Evolutionary conservation across 2,329 filamentous ascomycete genomes (phyloP).

Genomic region (Fusarium pseudoanthophilum): DNA sequence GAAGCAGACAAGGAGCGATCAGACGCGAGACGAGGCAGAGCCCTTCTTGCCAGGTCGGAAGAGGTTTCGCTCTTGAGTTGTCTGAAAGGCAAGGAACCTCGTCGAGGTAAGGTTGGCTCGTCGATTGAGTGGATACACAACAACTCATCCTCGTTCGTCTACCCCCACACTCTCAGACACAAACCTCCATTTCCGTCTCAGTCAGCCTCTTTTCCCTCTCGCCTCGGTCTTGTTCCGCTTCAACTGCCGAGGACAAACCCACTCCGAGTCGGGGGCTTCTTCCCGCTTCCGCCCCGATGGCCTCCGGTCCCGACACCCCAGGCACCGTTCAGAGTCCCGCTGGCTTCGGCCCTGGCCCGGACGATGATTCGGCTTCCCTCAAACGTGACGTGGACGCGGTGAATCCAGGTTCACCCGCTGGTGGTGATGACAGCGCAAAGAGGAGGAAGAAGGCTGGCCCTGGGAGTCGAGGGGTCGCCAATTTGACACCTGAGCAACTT

Average conservation of each 20-base stretch:
- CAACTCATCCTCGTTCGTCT: conserved; percentile 16
- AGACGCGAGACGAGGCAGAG: background rate
- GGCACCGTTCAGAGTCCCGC: conserved; percentile 34
- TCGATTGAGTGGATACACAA: conserved; percentile 25
- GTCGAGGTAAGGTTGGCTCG: background rate
- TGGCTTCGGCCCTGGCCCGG: conserved; percentile 12
- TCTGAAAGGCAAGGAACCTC: background rate
- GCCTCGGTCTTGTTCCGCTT: background rate
- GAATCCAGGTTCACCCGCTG: conserved; percentile 28
- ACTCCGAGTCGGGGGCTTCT: conserved; percentile 16
- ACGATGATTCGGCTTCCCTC: conserved; percentile 17
- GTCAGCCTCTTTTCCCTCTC: conserved; percentile 13
- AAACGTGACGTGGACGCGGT: conserved; percentile 42
- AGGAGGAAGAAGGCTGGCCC: conserved; percentile 60
- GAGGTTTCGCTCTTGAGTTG: background rate
- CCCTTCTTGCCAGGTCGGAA: background rate
- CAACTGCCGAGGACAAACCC: conserved; percentile 27
- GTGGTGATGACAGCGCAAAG: conserved; percentile 49
- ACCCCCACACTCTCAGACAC: conserved; percentile 24
- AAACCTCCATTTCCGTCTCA: conserved; percentile 5
- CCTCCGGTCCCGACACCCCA: conserved; percentile 38
- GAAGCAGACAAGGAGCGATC: background rate
- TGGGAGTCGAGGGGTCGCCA: conserved; percentile 64
- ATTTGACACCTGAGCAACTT: conserved; percentile 78
- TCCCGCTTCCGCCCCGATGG: conserved; percentile 29